These are phyloP conservation scores for Triglochin maritima DNA, from an alignment of 106 monocot genomes.

Conservation along the genomic window DNA sequence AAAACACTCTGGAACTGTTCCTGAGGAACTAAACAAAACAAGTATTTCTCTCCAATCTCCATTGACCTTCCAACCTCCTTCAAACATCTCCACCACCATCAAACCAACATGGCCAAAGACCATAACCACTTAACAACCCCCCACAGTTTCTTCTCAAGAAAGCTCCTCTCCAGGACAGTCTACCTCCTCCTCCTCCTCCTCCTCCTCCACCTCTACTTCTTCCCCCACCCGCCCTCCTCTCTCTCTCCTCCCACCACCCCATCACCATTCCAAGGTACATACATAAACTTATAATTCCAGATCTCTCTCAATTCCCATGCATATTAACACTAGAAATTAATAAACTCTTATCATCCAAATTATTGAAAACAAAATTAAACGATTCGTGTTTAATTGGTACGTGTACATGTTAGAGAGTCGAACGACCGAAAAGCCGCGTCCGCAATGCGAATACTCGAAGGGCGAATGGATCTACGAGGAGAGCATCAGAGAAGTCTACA, in stretches of 20 bases:
- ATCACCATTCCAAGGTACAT: not conserved
- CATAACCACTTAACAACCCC: constrained; percentile 11
- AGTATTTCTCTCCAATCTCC: no score
- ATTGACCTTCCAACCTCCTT: no score
- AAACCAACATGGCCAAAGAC: constrained; percentile 2
- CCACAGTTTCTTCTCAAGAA: constrained; percentile 7
- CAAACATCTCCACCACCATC: no score
- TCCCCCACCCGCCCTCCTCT: constrained; percentile 11
- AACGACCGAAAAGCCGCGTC: no score
- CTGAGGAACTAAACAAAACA: no score
- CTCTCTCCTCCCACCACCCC: not conserved
- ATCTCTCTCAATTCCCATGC: not conserved
- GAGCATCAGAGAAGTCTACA: constrained; percentile 5
- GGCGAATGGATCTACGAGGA: constrained; percentile 47
- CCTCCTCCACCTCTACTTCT: constrained; percentile 45
- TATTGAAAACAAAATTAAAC: no score
- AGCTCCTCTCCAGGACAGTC: constrained; percentile 13
- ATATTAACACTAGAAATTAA: not conserved
- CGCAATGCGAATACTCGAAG: constrained; percentile 40
- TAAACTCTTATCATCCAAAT: no score
- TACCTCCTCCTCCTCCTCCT: constrained; percentile 35
- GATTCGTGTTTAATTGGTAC: not conserved
- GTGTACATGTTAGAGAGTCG: no score
- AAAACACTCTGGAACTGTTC: no score
- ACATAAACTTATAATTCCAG: not conserved